Base-by-base conservation (phyloP, 768 basidiomycete genomes). In the Naganishia friedmannii region DNA sequence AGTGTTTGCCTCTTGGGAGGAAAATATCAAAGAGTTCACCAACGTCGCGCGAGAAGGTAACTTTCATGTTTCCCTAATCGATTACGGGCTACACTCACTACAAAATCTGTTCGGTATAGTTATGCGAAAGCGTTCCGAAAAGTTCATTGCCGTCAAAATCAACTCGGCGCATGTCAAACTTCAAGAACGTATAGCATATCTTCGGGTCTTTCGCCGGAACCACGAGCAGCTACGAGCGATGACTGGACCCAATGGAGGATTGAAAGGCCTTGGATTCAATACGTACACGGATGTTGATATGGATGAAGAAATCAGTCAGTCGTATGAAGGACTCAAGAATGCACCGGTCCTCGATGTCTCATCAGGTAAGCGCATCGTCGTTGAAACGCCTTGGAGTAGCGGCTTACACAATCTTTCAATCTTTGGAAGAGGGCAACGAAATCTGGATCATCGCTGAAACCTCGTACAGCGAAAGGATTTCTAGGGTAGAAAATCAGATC, bases 391-490 rank as follows among this genome's bases (percentile, higher is more conserved):
- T 21, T 23, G 53, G 7, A 32, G 0, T 19, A 13, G 37, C 3
- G n/a, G 34, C 7, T 19, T 23, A 23, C 55, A 54, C 74, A 56
- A 72, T 65, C 29, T 57, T 57, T 7, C 13, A 29, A 23, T 17
- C 9, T 32, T 57, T 53, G 32, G 39, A 76, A 93, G 94, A 95
- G 84, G 95, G 96, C 2, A 93, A 92, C 19, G 93, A 97, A 80
- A 95, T 97, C 65, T 98, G 94, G 95, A 89, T 95, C 34, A 88
- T 93, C 0, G 94, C 94, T 1, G 96, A 98, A 82, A 93, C 92
- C 68, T 93, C 93, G 5, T 99, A 99, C 80, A 98, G 97, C 75
- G 95, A 98, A 81, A 89, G 94, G 26, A 94, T 98, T 29, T 90
- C 96, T 1, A 85, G 95, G 15, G 95, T 99, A 23, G 96, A 99